Conservation (phyloP, 495 filamentous ascomycete species). For the Podospora fimiseda region DNA sequence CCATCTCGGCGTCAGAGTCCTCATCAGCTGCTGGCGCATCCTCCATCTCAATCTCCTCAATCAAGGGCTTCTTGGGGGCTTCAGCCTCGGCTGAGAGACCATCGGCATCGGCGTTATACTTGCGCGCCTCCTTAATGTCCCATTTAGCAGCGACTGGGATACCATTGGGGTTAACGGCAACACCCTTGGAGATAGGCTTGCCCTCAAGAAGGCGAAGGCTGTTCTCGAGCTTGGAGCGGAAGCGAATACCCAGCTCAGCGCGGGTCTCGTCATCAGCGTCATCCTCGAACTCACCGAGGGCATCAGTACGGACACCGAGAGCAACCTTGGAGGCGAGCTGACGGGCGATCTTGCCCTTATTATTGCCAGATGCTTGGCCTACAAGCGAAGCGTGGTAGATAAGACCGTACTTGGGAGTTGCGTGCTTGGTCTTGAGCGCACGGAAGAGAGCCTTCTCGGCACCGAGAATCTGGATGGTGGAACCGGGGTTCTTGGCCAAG, state of each 20-base stretch:
- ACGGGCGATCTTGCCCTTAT: slow-evolving; percentile 99
- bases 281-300: slow-evolving; percentile 71
- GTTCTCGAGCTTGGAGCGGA: slow-evolving; percentile 75
- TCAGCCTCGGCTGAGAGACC: slow-evolving; percentile 67
- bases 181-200: slow-evolving; percentile 75
- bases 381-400: slow-evolving; percentile 98
- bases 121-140: slow-evolving; percentile 87
- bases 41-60: slow-evolving; percentile 51
- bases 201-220: slow-evolving; percentile 81
- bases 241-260: slow-evolving; percentile 63
- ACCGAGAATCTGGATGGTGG: slow-evolving; percentile 94
- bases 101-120: slow-evolving; percentile 94
- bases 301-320: slow-evolving; percentile 87
- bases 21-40: slow-evolving; percentile 39
- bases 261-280: slow-evolving; percentile 81
- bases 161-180: slow-evolving; percentile 68
- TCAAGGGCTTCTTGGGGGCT: slow-evolving; percentile 50
- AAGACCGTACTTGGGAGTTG: slow-evolving; percentile 97
- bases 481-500: slow-evolving; percentile 92
- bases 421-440: slow-evolving; percentile 97
- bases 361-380: slow-evolving; percentile 91
- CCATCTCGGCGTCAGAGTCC: not conserved
- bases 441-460: slow-evolving; percentile 98
- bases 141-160: slow-evolving; percentile 64
- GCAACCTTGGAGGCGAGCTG: slow-evolving; percentile 91